Percentiles rank a stretch among this genome's conserved stretches.
These are phyloP conservation scores for Monotropa hypopitys DNA, from an alignment of 179 eudicot species.

Conservation along the genomic window DNA sequence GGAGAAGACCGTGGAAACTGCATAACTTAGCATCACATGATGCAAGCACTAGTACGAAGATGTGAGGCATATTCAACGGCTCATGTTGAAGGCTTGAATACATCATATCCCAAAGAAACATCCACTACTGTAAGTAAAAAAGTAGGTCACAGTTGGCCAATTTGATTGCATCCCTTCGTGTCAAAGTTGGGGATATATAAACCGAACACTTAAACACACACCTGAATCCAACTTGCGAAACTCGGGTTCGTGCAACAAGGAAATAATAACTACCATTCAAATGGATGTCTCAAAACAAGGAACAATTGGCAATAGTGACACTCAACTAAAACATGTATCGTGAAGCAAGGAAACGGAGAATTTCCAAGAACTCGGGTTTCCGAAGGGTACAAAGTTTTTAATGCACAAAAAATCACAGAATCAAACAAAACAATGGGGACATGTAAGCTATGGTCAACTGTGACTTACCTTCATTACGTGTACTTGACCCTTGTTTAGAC, in stretches of 20 bases:
- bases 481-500: slow-evolving; percentile 36
- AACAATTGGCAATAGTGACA: neutral
- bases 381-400: neutral
- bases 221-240: neutral
- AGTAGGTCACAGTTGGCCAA: neutral
- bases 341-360: neutral
- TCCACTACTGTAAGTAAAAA: neutral
- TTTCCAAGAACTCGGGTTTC: neutral
- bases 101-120: neutral
- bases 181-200: neutral
- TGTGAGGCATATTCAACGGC: neutral
- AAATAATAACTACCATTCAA: neutral
- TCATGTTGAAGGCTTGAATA: neutral
- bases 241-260: neutral
- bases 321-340: neutral
- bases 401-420: neutral
- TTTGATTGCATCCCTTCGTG: neutral
- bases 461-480: slow-evolving; percentile 45
- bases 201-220: neutral
- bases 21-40: neutral
- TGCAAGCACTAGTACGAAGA: neutral
- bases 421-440: neutral
- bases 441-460: neutral
- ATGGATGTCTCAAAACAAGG: neutral
- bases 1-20: neutral